Percentiles rank a stretch among this genome's conserved stretches.
Evolutionary conservation across 176 grass and related monocot genomes (phyloP).

Genomic region (Olyra latifolia): DNA sequence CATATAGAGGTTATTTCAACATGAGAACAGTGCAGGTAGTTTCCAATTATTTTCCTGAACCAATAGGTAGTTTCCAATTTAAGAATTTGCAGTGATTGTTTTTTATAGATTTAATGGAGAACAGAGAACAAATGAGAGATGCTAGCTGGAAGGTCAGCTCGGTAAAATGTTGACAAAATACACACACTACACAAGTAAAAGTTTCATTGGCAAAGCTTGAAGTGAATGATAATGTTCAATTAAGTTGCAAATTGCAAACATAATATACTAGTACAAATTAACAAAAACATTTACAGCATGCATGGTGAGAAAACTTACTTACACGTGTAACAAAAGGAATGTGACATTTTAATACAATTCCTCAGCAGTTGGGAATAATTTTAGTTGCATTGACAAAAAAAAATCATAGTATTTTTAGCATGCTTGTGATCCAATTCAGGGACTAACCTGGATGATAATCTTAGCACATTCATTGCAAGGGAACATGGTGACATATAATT

Average conservation of each 20-base stretch:
- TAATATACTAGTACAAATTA: neutral
- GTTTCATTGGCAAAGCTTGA: neutral
- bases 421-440: neutral
- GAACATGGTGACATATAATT: slow-evolving; percentile 97
- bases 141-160: neutral
- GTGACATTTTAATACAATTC: neutral
- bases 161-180: slow-evolving; percentile 7
- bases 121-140: neutral
- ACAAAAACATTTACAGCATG: neutral
- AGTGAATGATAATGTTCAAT: neutral
- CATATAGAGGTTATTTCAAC: neutral
- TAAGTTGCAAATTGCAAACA: neutral
- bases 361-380: neutral
- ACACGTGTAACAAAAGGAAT: slow-evolving; percentile 1
- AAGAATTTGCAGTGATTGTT: neutral
- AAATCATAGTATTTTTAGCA: neutral
- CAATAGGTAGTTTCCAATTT: neutral
- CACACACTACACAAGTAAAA: neutral
- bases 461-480: slow-evolving; percentile 98
- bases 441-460: slow-evolving; percentile 92
- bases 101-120: neutral
- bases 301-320: neutral
- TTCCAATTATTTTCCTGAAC: neutral
- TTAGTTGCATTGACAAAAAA: neutral
- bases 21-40: neutral